These are phyloP conservation scores for Maudiozyma pseudohumilis DNA, from an alignment of 805 yeast species.

Conservation along the genomic window DNA sequence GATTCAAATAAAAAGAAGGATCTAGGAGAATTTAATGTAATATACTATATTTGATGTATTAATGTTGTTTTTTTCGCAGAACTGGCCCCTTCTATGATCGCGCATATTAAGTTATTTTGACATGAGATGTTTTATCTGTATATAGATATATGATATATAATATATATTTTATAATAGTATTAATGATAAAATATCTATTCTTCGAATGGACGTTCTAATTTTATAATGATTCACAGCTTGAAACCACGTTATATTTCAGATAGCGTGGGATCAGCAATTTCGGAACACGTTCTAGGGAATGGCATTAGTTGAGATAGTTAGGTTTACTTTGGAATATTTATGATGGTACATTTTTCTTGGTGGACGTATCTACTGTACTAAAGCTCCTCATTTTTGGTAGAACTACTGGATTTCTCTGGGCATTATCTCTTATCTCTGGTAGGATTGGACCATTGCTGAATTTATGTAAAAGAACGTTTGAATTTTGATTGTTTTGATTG, in stretches of 20 bases:
- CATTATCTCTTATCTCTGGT: slow-evolving; percentile 4
- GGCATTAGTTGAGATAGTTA: too few species aligned
- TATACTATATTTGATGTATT: too few species aligned
- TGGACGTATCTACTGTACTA: slow-evolving; percentile 17
- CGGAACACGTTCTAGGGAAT: too few species aligned
- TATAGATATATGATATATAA: not conserved
- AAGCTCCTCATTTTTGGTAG: slow-evolving; percentile 25
- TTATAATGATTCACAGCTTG: too few species aligned
- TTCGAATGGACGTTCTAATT: too few species aligned
- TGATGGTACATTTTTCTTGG: not conserved
- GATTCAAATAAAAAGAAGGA: too few species aligned
- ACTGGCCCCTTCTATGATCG: not conserved
- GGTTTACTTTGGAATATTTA: not conserved
- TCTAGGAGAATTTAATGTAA: too few species aligned
- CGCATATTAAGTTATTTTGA: not conserved
- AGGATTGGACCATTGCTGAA: slow-evolving; percentile 6
- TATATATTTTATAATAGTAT: not conserved
- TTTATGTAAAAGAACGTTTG: slow-evolving; percentile 5
- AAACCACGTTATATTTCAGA: too few species aligned
- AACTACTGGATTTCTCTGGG: not conserved
- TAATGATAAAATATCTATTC: too few species aligned
- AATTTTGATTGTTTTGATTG: slow-evolving; percentile 1
- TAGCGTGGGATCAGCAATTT: too few species aligned
- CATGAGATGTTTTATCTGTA: not conserved
- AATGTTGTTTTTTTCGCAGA: not conserved